phyloP scores from a whole-genome alignment of 2,329 filamentous ascomycete genomes.

The Exophiala lecanii-corni region DNA sequence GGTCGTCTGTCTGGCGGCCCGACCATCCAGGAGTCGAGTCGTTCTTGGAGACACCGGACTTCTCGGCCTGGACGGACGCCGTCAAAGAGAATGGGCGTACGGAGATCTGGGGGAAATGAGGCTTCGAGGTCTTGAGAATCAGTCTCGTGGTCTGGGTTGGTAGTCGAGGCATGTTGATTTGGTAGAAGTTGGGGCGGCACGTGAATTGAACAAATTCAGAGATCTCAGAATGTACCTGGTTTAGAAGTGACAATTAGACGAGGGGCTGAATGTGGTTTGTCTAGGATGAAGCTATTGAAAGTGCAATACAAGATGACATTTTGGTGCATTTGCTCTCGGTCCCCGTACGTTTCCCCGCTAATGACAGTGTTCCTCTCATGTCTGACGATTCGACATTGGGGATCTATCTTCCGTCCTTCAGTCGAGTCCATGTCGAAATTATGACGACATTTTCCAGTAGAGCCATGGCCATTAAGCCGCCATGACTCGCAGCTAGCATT shows the following conservation, averaged over 20 bases:
- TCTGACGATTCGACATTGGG: constrained; percentile 1
- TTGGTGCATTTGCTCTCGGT: no score
- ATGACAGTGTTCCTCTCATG: no score
- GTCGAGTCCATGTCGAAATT: constrained; percentile 6
- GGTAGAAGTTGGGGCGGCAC: no score
- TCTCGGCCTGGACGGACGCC: not conserved
- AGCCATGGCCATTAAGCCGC: no score
- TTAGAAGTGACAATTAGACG: no score
- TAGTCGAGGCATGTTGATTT: not conserved
- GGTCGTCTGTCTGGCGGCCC: constrained; percentile 32
- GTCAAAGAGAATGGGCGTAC: constrained; percentile 1
- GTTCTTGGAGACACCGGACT: not conserved
- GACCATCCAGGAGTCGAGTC: constrained; percentile 29
- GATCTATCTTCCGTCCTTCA: not conserved
- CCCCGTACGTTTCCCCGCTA: no score
- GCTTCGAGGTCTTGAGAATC: not conserved
- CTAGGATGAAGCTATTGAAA: no score
- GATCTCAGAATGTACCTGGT: no score
- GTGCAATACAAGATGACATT: no score
- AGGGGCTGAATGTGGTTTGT: no score
- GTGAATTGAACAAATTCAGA: no score
- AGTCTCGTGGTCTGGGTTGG: not conserved
- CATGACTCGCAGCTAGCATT: no score
- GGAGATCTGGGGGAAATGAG: not conserved
- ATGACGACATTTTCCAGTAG: constrained; percentile 2